Base-by-base conservation (phyloP, 2,329 filamentous ascomycete genomes). In the Clonostachys rhizophaga region DNA sequence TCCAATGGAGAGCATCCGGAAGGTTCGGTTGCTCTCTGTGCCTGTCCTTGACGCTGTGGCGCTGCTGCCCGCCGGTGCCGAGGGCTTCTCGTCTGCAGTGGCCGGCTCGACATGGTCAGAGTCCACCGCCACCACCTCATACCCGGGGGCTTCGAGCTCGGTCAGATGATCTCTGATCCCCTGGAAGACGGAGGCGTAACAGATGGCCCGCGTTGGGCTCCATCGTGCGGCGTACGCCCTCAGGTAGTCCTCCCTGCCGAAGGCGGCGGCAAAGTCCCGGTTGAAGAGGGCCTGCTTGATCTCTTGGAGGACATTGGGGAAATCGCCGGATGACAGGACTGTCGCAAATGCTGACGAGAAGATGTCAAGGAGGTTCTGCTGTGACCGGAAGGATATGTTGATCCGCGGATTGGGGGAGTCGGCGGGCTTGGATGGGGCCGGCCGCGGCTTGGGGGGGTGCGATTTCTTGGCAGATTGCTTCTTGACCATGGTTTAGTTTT, bases 191-290 rank as follows among this genome's bases (percentile, higher is more conserved):
- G 68, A 60, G n/a, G 82, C 73, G 67, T 97, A 97, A 52, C 86
- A 89, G 45, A 97, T 69, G 1, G 91, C 87, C 46, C 94, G 77
- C 45, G 87, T 87, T 2, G 92, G 89, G 65, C 91, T 96, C 91
- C 92, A 99, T 56, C 94, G 74, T 46, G 89, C 81, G 9, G 90
- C 89, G 70, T 99, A 99, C 10, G 87, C 88, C 50, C 87, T 81
- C 16, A 96, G 76, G 56, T 86, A 79, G 41, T 86, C 81, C 47
- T 81, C 75, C 42, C 75, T 75, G 1, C 83, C 83, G 68, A 97
- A 99, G 0, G 92, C 92, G 14, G 74, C 70, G 12, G 76, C 75
- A 66, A 97, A 97, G 63, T 97, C 89, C 34, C 94, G 82, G 49
- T 87, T 84, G 63, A 86, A 97, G 9, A 99, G 75, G 53, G 92